Conservation (phyloP, 2,329 filamentous ascomycete species). For the Chaetomiaceae sp. region DNA sequence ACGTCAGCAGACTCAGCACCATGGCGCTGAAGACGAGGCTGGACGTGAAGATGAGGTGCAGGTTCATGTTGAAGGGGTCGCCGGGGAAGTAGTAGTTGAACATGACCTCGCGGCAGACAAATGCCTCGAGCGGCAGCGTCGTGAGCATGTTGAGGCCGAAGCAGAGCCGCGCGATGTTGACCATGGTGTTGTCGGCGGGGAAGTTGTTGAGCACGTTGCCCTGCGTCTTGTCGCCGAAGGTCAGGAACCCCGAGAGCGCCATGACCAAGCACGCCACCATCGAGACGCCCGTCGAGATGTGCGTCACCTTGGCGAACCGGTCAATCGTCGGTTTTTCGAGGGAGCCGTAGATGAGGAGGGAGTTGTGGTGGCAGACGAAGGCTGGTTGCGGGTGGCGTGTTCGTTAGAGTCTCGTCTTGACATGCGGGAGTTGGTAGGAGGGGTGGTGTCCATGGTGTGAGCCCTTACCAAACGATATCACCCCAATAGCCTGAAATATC, state of each 20-base stretch:
- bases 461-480: conserved; percentile 98
- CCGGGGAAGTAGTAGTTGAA: conserved; percentile 70
- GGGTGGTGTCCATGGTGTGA: too few relatives aligned
- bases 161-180: conserved; percentile 89
- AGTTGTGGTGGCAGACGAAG: conserved; percentile 84
- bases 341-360: conserved; percentile 93
- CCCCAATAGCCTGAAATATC: conserved; percentile 92
- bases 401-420: too few relatives aligned
- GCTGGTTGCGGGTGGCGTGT: conserved; percentile 38
- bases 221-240: conserved; percentile 84
- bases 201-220: conserved; percentile 99
- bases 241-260: conserved; percentile 84
- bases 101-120: conserved; percentile 97
- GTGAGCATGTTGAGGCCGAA: conserved; percentile 99
- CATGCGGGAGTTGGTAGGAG: too few relatives aligned
- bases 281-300: conserved; percentile 85
- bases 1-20: conserved; percentile 74
- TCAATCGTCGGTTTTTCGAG: conserved; percentile 91
- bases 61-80: conserved; percentile 72
- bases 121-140: conserved; percentile 90
- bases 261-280: conserved; percentile 88
- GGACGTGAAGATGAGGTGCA: conserved; percentile 84
- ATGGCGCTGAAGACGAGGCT: conserved; percentile 75
- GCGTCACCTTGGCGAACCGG: conserved; percentile 87
- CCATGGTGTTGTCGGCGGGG: conserved; percentile 80